phyloP scores from a whole-genome alignment of 2,329 filamentous ascomycete genomes.

The Lasiodiplodia citricola region DNA sequence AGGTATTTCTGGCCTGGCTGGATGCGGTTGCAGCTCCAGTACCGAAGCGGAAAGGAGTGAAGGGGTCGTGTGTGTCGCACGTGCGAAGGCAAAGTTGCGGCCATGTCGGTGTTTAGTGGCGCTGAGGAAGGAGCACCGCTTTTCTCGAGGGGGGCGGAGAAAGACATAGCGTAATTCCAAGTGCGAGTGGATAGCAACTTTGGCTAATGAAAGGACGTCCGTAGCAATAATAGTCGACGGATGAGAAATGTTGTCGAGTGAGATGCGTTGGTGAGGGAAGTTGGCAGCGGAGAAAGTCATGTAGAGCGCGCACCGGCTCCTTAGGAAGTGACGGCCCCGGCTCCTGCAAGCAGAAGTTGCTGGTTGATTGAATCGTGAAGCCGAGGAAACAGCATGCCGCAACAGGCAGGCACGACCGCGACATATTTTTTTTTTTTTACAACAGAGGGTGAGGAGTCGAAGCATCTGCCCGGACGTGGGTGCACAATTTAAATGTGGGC shows the following conservation, averaged over 20 bases:
- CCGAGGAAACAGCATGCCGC: not conserved
- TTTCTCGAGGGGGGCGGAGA: too few relatives aligned
- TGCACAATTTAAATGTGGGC: too few relatives aligned
- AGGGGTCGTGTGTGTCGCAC: too few relatives aligned
- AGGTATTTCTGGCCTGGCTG: too few relatives aligned
- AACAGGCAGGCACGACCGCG: not conserved
- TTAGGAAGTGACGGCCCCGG: not conserved
- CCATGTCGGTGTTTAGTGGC: too few relatives aligned
- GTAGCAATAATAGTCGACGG: constrained; percentile 10
- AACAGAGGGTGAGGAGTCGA: too few relatives aligned
- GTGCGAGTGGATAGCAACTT: not conserved
- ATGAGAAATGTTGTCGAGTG: not conserved
- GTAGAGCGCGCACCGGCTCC: not conserved
- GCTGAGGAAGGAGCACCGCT: too few relatives aligned
- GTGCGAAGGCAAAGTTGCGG: too few relatives aligned
- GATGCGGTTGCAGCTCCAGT: too few relatives aligned
- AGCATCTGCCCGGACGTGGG: too few relatives aligned
- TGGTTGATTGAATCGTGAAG: not conserved
- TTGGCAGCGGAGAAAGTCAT: not conserved
- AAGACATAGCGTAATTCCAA: not conserved
- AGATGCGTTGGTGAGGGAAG: not conserved
- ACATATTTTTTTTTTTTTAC: too few relatives aligned
- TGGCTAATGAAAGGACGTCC: not conserved
- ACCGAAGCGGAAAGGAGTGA: too few relatives aligned
- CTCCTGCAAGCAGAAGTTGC: not conserved